phyloP scores from a whole-genome alignment of 441 rosid genomes.

The Euphorbia celastroides region DNA sequence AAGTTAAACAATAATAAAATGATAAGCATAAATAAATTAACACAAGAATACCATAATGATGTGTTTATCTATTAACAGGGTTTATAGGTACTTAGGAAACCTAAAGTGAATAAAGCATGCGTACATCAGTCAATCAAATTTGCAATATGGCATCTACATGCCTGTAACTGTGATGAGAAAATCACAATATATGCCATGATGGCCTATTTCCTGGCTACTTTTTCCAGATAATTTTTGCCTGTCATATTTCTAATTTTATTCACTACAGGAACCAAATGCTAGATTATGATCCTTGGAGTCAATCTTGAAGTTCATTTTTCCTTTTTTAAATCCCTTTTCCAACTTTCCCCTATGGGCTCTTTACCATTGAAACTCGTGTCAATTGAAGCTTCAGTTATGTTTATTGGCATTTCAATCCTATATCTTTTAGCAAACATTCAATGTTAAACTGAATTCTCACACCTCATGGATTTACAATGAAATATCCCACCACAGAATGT shows the following conservation, averaged over 20 bases:
- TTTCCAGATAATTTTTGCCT: not conserved
- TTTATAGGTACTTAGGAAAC: not conserved
- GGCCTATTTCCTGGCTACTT: not conserved
- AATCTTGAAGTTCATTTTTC: not conserved
- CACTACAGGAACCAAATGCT: not conserved
- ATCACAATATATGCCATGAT: not conserved
- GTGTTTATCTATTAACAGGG: not conserved
- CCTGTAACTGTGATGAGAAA: not conserved
- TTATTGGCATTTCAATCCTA: not conserved
- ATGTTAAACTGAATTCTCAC: not conserved
- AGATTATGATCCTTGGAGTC: not conserved
- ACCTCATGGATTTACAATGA: not conserved
- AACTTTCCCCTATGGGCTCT: not conserved
- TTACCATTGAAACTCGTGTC: not conserved
- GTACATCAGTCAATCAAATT: not conserved
- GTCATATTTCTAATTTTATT: not conserved
- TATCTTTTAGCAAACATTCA: not conserved
- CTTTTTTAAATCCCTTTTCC: not conserved
- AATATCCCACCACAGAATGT: not conserved
- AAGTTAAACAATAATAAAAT: not conserved
- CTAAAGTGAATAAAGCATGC: not conserved
- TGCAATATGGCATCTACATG: not conserved
- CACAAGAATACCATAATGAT: not conserved
- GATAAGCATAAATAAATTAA: not conserved
- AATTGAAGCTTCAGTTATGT: not conserved